Base-by-base conservation (phyloP, 177 flowering plant species). In the Telopea speciosissima region DNA sequence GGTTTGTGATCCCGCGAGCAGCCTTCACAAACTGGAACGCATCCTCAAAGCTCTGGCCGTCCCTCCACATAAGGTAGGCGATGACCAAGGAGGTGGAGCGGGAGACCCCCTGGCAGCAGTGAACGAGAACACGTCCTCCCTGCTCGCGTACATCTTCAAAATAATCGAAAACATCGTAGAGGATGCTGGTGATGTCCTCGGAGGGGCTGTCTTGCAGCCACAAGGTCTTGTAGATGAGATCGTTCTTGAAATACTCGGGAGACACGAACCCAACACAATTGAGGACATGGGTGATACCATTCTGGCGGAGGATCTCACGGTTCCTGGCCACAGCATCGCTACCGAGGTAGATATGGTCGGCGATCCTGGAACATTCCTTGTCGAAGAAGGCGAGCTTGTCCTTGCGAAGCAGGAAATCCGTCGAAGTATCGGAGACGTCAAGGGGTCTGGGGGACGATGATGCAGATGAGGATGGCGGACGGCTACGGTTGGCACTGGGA, bases 31-130 rank as follows among this genome's bases (percentile, higher is more conserved):
- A 78, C 68, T 85, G 88, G 74, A 89, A 89, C 0, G 93, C 93
- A 68, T 84, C 86, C 16, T 89, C 91, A 59, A 85, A 89, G 73
- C 88, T 87, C 76, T 84, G 85, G 13, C 85, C 82, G 42, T 87
- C 80, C 68, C 82, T 87, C 93, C 93, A 89, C 89, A 89, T 89
- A 44, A 89, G 84, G 68, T 89, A 89, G 4, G 91, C 93, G 60
- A 89, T 89, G n/a, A 85, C 93, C 79, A 89, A 74, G 1, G 93
- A 85, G 1, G 90, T 85, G 0, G 93, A 89, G 26, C 93, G 67
- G 16, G 93, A 89, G 21, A 87, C 83, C 2, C 93, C 93, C 78
- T 89, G 90, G 75, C 85, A 87, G 67, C 93, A 89, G 63, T 89
- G 93, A 24, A 89, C 93, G 21, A 89, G 69, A 64, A 89, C 93